A percentile compares a stretch with the other conserved stretches of the same genome.
phyloP scores from a whole-genome alignment of 192 early-diverging fungal genomes.

The Linnemannia zychae region DNA sequence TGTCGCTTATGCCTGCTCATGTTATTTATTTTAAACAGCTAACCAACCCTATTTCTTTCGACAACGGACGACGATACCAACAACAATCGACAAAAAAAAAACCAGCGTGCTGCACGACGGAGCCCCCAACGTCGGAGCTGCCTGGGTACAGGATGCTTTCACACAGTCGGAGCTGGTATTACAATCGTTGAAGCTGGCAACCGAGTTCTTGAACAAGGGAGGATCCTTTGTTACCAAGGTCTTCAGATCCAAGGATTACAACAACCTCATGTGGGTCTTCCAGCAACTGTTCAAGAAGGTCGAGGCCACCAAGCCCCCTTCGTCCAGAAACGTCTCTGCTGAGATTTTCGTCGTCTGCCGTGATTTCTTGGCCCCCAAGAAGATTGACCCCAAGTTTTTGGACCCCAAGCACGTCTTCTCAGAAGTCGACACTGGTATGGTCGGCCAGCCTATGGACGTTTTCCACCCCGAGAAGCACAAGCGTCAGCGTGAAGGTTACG shows the following conservation, averaged over 20 bases:
- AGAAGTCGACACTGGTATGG: conserved; percentile 81
- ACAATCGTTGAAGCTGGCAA: conserved; percentile 92
- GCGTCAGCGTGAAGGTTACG: conserved; percentile 96
- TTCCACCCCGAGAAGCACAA: conserved; percentile 94
- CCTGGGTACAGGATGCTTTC: conserved; percentile 98
- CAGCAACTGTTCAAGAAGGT: conserved; percentile 96
- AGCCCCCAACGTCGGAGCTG: conserved; percentile 97
- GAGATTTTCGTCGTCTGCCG: conserved; percentile 99
- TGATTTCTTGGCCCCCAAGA: conserved; percentile 93
- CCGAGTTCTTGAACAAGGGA: conserved; percentile 91
- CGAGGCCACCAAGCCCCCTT: conserved; percentile 98
- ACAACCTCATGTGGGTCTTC: conserved; percentile 98
- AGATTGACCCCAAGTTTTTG: conserved; percentile 94
- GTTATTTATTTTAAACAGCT: neutral
- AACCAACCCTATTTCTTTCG: neutral
- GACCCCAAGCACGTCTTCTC: conserved; percentile 96
- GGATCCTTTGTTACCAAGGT: conserved; percentile 98
- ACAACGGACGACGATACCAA: neutral
- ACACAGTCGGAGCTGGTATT: conserved; percentile 94
- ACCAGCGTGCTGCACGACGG: conserved; percentile 95
- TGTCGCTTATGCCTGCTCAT: neutral
- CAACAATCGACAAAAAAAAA: neutral
- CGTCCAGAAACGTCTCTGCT: conserved; percentile 97
- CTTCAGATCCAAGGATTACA: conserved; percentile 99
- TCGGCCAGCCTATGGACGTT: conserved; percentile 73